These are phyloP conservation scores for Porcisia hertigi DNA, from an alignment of 208 protist species.

Conservation along the genomic window DNA sequence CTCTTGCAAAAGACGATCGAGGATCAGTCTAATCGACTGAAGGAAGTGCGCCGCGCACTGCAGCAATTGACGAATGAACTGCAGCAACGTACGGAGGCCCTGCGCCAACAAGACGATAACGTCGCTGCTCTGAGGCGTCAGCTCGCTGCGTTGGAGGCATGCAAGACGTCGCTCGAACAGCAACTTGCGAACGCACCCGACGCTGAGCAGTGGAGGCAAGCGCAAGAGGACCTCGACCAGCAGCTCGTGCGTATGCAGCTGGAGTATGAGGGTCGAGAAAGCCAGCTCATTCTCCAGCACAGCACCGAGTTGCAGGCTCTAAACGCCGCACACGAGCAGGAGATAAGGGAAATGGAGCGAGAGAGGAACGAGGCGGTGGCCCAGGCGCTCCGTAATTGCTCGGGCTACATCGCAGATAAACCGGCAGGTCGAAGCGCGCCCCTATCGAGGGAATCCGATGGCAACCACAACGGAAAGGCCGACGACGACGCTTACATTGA, in stretches of 20 bases:
- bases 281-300: conserved; percentile 58
- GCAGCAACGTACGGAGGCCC: conserved; percentile 35
- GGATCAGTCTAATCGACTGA: conserved; percentile 45
- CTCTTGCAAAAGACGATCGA: conserved; percentile 22
- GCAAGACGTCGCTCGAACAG: conserved; percentile 26
- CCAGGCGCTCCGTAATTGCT: conserved; percentile 26
- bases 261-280: conserved; percentile 56
- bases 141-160: conserved; percentile 30
- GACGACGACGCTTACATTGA: conserved; percentile 39
- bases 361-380: conserved; percentile 41
- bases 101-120: conserved; percentile 46
- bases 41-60: conserved; percentile 42
- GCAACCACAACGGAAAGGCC: neutral
- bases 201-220: conserved; percentile 56
- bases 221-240: conserved; percentile 55
- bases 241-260: conserved; percentile 41
- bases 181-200: conserved; percentile 43
- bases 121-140: conserved; percentile 44
- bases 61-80: conserved; percentile 26
- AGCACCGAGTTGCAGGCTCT: conserved; percentile 68
- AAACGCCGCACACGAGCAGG: conserved; percentile 46
- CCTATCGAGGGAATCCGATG: neutral
- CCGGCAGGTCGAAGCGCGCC: neutral
- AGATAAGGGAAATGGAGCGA: conserved; percentile 42
- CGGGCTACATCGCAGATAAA: neutral